Evolutionary conservation across 371 early-diverging fungal species (phyloP).

Genomic region (Mortierella sp.): DNA sequence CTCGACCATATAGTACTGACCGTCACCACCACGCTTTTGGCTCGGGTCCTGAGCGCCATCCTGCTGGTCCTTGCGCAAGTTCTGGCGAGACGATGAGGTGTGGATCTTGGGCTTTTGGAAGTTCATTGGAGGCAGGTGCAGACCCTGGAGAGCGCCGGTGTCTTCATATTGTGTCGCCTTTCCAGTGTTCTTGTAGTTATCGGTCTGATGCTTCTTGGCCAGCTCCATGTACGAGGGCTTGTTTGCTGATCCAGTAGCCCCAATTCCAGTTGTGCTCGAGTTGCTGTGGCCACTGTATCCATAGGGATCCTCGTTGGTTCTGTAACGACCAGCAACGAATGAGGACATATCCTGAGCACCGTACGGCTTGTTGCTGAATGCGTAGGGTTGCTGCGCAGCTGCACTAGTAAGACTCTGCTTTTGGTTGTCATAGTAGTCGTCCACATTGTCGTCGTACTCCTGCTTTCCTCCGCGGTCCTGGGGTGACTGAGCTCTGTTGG

Average conservation of each 20-base stretch:
- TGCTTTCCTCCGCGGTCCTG: constrained; percentile 6
- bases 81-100: constrained; percentile 3
- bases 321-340: constrained; percentile 53
- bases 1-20: too few species aligned
- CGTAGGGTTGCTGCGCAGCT: constrained; percentile 16
- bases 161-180: constrained; percentile 54
- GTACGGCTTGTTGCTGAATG: constrained; percentile 31
- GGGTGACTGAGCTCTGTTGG: constrained; percentile 20
- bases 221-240: constrained; percentile 33
- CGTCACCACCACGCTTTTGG: neutral
- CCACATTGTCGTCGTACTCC: constrained; percentile 29
- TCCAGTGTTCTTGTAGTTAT: constrained; percentile 51
- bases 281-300: constrained; percentile 17
- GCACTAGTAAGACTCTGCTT: constrained; percentile 39
- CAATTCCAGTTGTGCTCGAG: neutral
- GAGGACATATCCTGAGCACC: constrained; percentile 51
- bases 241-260: neutral
- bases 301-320: constrained; percentile 37
- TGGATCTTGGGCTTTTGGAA: constrained; percentile 20
- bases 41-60: too few species aligned
- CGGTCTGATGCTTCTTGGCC: constrained; percentile 49
- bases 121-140: constrained; percentile 42
- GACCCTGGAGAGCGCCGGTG: constrained; percentile 24
- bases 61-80: too few species aligned
- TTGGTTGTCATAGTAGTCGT: constrained; percentile 44